These are phyloP conservation scores for Aspergillus oerlinghausenensis DNA, from an alignment of 2,329 filamentous ascomycete genomes.

Conservation along the genomic window DNA sequence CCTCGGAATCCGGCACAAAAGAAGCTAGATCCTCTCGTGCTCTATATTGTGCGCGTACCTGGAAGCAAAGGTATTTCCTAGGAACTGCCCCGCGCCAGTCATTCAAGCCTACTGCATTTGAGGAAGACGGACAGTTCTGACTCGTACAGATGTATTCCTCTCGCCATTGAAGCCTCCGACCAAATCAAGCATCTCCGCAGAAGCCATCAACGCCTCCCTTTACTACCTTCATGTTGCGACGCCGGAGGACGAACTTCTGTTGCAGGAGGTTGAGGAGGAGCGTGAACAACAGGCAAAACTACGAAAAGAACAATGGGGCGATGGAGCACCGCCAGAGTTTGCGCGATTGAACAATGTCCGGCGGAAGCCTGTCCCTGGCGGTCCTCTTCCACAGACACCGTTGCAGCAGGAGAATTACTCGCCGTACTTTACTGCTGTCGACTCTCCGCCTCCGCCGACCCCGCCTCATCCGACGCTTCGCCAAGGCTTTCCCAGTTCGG, in stretches of 20 bases:
- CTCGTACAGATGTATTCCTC: constrained; percentile 72
- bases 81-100: background rate
- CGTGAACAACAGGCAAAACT: constrained; percentile 25
- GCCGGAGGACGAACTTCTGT: constrained; percentile 50
- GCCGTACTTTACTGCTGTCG: background rate
- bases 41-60: constrained; percentile 92
- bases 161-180: constrained; percentile 83
- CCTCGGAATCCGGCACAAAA: constrained; percentile 69
- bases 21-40: constrained; percentile 65
- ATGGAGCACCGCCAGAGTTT: constrained; percentile 23
- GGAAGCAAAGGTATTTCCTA: constrained; percentile 68
- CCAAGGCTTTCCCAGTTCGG: background rate
- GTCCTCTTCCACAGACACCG: constrained; percentile 16
- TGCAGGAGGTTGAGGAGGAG: constrained; percentile 37
- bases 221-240: constrained; percentile 85
- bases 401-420: constrained; percentile 12
- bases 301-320: constrained; percentile 21
- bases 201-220: constrained; percentile 80
- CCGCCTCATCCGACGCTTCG: background rate
- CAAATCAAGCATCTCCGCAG: constrained; percentile 75
- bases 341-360: constrained; percentile 35
- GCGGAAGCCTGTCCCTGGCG: constrained; percentile 34
- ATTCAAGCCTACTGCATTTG: background rate
- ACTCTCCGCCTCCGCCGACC: background rate
- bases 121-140: background rate